Evolutionary conservation across 352 stramenopile genomes (phyloP).

Genomic region (Phytopythium litorale): DNA sequence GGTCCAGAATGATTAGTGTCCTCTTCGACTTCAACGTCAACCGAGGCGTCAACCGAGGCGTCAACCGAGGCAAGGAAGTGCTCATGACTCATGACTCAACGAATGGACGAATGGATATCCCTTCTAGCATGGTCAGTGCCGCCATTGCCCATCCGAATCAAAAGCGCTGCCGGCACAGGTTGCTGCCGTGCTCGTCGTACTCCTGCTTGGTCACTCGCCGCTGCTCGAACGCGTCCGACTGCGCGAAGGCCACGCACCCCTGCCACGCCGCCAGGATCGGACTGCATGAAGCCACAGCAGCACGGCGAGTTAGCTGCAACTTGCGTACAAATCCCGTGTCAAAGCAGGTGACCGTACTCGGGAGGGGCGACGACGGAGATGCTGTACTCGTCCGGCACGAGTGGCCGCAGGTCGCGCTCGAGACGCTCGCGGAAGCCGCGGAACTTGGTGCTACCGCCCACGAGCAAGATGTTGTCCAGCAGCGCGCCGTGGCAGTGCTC

Average conservation of each 20-base stretch:
- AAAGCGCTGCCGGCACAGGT: conserved; percentile 45
- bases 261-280: conserved; percentile 52
- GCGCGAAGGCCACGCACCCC: conserved; percentile 48
- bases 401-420: conserved; percentile 48
- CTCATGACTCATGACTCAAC: too few species aligned
- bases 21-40: not conserved
- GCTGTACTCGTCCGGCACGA: conserved; percentile 49
- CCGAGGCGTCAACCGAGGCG: too few species aligned
- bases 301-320: not conserved
- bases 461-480: conserved; percentile 84
- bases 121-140: too few species aligned
- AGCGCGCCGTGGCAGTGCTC: conserved; percentile 62
- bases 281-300: conserved; percentile 19
- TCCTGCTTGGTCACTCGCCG: conserved; percentile 61
- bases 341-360: conserved; percentile 44
- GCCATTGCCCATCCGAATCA: conserved; percentile 4
- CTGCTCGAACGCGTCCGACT: conserved; percentile 15
- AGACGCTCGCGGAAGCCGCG: conserved; percentile 76
- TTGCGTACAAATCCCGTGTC: conserved; percentile 1
- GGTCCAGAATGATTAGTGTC: not conserved
- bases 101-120: too few species aligned
- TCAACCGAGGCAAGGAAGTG: not conserved
- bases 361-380: conserved; percentile 33
- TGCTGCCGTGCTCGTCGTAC: conserved; percentile 76
- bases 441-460: conserved; percentile 89